A percentile compares a stretch with the other conserved stretches of the same genome.
These are phyloP conservation scores for Entomortierella chlamydospora DNA, from an alignment of 192 early-diverging fungal genomes.

Conservation along the genomic window DNA sequence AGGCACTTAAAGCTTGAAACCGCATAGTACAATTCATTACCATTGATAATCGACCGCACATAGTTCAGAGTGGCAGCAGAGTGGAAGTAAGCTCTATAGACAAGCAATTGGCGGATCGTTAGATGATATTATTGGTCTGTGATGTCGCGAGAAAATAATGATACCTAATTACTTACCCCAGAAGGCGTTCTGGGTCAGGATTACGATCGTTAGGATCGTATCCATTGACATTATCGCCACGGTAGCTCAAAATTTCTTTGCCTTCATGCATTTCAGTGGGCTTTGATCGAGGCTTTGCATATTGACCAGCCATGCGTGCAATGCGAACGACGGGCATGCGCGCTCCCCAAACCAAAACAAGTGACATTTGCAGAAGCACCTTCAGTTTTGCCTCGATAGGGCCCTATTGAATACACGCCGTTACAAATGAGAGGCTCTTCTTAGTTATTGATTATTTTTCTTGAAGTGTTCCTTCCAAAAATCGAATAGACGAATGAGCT, in stretches of 20 bases:
- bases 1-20: background rate
- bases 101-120: background rate
- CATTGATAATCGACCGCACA: conserved; percentile 87
- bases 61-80: conserved; percentile 98
- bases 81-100: conserved; percentile 90
- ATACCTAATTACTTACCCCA: conserved; percentile 67
- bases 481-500: background rate
- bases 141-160: background rate
- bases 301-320: conserved; percentile 98
- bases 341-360: conserved; percentile 94
- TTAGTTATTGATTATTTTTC: background rate
- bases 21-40: conserved; percentile 14
- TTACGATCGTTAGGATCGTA: conserved; percentile 85
- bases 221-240: conserved; percentile 99
- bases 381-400: conserved; percentile 97
- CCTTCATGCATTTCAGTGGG: conserved; percentile 90
- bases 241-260: conserved; percentile 85
- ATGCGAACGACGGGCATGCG: conserved; percentile 94
- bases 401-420: conserved; percentile 49
- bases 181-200: conserved; percentile 93
- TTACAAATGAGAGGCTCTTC: background rate
- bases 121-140: background rate
- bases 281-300: conserved; percentile 97
- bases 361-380: conserved; percentile 96
- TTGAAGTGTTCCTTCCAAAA: too few species aligned